phyloP scores from a whole-genome alignment of 2,329 filamentous ascomycete species.

The Arthroderma sp. region DNA sequence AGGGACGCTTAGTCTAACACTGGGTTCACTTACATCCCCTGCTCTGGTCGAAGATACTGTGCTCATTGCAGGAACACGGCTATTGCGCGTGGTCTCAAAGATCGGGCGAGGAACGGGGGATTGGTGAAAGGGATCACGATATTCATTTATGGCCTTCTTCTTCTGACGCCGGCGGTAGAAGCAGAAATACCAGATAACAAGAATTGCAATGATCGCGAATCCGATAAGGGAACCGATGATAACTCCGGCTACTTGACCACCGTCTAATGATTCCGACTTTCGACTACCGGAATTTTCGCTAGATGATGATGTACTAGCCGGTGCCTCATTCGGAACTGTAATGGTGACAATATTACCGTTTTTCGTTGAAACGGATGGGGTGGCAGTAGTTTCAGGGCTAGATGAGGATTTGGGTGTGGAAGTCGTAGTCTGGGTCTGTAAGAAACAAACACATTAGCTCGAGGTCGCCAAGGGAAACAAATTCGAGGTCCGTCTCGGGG shows the following conservation, averaged over 20 bases:
- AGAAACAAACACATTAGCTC: not conserved
- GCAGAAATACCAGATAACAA: conserved; percentile 27
- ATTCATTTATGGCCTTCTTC: conserved; percentile 4
- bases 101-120: conserved; percentile 7
- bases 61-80: conserved; percentile 3
- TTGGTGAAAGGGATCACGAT: conserved; percentile 15
- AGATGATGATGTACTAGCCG: conserved; percentile 12
- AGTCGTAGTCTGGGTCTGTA: conserved; percentile 4
- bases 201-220: conserved; percentile 23
- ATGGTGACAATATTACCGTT: conserved; percentile 13
- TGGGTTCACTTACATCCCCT: not conserved
- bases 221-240: conserved; percentile 30
- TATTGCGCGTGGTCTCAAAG: conserved; percentile 9
- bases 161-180: conserved; percentile 21
- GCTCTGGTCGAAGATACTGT: not conserved
- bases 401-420: conserved; percentile 4
- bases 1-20: conserved; percentile 11
- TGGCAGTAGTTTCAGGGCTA: conserved; percentile 1
- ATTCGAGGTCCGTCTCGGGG: not conserved
- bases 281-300: conserved; percentile 7
- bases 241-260: conserved; percentile 32
- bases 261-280: conserved; percentile 20
- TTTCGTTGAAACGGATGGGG: conserved; percentile 8
- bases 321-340: conserved; percentile 11
- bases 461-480: not conserved